These are phyloP conservation scores for Calonectria leucothoes DNA, from an alignment of 2,329 filamentous ascomycete species.

Conservation along the genomic window DNA sequence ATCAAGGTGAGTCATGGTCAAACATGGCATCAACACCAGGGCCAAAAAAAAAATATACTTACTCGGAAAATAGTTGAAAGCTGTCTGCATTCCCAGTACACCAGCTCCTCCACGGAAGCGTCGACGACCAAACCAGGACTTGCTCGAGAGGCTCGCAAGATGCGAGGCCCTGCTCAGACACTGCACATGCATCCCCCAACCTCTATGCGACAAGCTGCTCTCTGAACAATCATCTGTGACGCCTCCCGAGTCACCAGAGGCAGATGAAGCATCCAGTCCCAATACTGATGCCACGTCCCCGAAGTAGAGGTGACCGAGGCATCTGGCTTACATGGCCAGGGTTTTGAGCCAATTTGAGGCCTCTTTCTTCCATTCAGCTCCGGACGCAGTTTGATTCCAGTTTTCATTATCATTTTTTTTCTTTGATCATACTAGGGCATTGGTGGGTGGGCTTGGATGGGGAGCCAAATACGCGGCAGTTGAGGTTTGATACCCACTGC, in stretches of 20 bases:
- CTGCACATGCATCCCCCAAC: slow-evolving; percentile 37
- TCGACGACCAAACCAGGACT: slow-evolving; percentile 43
- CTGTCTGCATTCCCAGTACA: slow-evolving; percentile 34
- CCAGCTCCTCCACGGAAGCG: slow-evolving; percentile 45
- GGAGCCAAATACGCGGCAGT: neutral
- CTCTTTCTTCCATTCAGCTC: neutral
- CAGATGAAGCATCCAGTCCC: slow-evolving; percentile 19
- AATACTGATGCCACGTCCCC: neutral
- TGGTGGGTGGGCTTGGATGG: neutral
- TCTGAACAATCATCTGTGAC: slow-evolving; percentile 21
- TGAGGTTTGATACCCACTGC: slow-evolving; percentile 3
- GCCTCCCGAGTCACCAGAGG: slow-evolving; percentile 19
- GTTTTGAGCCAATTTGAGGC: neutral
- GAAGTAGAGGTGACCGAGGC: neutral
- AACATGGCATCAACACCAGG: neutral
- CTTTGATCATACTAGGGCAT: neutral
- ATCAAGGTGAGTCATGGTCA: slow-evolving; percentile 35
- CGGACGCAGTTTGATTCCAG: neutral
- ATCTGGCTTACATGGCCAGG: neutral
- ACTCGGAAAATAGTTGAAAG: slow-evolving; percentile 34
- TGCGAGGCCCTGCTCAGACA: slow-evolving; percentile 41
- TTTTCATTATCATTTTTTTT: neutral
- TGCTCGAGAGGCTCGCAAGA: slow-evolving; percentile 39
- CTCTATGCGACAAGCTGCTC: slow-evolving; percentile 26
- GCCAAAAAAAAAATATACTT: neutral